A percentile compares a stretch with the other conserved stretches of the same genome.
These are phyloP conservation scores for Malus orientalis DNA, from an alignment of 306 rosid genomes.

Conservation along the genomic window DNA sequence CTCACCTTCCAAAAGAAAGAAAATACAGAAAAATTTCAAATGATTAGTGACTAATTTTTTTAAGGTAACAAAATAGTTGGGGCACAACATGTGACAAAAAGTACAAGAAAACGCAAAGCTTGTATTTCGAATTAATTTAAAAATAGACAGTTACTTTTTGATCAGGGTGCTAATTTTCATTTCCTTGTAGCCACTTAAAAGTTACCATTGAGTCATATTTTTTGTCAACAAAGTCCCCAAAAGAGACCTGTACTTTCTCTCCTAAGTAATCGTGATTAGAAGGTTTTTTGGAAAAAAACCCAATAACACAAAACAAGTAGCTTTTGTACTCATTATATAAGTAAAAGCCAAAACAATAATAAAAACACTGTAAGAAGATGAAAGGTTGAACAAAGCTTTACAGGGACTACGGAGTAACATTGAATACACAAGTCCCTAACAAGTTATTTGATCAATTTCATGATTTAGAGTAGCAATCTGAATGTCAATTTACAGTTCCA, in stretches of 20 bases:
- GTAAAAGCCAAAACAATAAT: background rate
- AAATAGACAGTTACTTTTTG: background rate
- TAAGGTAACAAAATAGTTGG: background rate
- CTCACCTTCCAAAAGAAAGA: slow-evolving; percentile 46
- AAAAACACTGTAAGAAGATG: background rate
- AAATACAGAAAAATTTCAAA: background rate
- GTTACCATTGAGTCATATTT: background rate
- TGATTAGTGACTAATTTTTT: background rate
- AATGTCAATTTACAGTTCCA: background rate
- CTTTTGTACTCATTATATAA: background rate
- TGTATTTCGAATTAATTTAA: background rate
- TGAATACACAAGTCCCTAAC: background rate
- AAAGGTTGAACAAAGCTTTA: background rate
- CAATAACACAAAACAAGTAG: background rate
- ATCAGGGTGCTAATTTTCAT: background rate
- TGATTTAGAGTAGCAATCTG: background rate
- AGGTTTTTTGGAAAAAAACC: background rate
- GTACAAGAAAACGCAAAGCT: background rate
- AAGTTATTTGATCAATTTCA: background rate
- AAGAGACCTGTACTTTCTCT: background rate
- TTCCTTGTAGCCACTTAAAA: background rate
- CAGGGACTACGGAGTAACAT: background rate
- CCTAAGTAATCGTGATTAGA: background rate
- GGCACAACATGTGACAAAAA: background rate
- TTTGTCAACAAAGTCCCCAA: background rate